Conservation (phyloP, 2,329 filamentous ascomycete genomes). For the Fusarium coicis region DNA sequence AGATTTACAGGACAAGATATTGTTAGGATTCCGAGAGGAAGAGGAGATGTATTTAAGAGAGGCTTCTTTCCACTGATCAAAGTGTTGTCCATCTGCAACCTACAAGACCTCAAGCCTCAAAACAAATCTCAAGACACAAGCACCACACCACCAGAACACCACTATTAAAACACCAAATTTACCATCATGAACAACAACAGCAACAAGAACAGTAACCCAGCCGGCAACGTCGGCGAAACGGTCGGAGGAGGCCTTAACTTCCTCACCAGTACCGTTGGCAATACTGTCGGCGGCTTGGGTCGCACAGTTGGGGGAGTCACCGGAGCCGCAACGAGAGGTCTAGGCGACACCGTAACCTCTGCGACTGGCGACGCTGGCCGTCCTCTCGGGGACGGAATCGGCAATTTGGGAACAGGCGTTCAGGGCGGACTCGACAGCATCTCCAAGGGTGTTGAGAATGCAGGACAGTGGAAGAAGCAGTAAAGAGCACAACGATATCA, state of each 20-base stretch:
- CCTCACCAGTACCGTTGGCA: conserved; percentile 54
- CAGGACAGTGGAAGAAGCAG: conserved; percentile 65
- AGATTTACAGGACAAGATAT: conserved; percentile 25
- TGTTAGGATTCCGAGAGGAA: conserved; percentile 5
- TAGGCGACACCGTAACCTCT: conserved; percentile 65
- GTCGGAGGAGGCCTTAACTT: conserved; percentile 52
- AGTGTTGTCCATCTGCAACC: background rate
- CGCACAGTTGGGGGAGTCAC: conserved; percentile 55
- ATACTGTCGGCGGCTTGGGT: conserved; percentile 54
- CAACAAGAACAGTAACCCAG: conserved; percentile 39
- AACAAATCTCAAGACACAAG: background rate
- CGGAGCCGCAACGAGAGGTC: conserved; percentile 64
- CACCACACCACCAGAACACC: background rate
- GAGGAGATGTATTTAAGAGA: conserved; percentile 14
- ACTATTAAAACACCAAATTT: background rate
- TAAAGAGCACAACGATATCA: conserved; percentile 9
- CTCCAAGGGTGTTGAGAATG: conserved; percentile 66
- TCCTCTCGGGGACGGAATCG: conserved; percentile 66
- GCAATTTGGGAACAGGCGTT: conserved; percentile 63
- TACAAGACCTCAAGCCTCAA: conserved; percentile 6
- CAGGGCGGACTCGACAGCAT: conserved; percentile 61
- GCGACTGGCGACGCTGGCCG: conserved; percentile 65
- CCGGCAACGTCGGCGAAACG: conserved; percentile 48
- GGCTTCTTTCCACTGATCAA: background rate
- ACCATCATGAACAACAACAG: conserved; percentile 30